Percentiles rank a stretch among this genome's conserved stretches.
Conservation (phyloP, 805 yeast species). For the Clavispora phyllophila region DNA sequence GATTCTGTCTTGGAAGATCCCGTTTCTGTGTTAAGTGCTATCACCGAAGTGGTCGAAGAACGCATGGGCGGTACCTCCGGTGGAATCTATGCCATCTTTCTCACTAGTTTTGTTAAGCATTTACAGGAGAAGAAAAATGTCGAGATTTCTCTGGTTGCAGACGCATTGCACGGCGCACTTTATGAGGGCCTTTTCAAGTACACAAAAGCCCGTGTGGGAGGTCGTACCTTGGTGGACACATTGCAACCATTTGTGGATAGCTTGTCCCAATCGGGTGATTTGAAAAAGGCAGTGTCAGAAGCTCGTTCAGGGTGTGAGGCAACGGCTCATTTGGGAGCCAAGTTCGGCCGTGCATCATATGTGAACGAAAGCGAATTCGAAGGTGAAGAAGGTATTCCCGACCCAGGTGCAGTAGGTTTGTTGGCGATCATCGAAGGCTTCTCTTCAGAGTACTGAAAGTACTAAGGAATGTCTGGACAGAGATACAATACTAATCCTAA, state of each 20-base stretch:
- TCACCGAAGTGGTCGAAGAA: constrained; percentile 80
- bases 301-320: constrained; percentile 72
- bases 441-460: constrained; percentile 3
- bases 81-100: constrained; percentile 80
- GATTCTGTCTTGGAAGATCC: constrained; percentile 40
- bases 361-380: constrained; percentile 60
- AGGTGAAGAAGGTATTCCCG: constrained; percentile 73
- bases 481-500: too few species aligned
- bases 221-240: constrained; percentile 85
- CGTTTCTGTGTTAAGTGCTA: constrained; percentile 55
- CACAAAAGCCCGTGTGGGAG: constrained; percentile 86
- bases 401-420: constrained; percentile 92
- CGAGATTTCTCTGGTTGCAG: constrained; percentile 32
- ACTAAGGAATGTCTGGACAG: neutral
- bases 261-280: constrained; percentile 46
- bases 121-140: constrained; percentile 35
- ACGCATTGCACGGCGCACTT: constrained; percentile 55
- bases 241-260: constrained; percentile 78
- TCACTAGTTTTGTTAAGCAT: constrained; percentile 65
- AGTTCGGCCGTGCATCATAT: constrained; percentile 91
- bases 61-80: constrained; percentile 99
- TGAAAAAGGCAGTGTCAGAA: constrained; percentile 58
- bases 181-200: constrained; percentile 70
- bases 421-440: constrained; percentile 53
- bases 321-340: constrained; percentile 73